Evolutionary conservation across 1,139 yeast species (phyloP), one percentile per base, ranked within the genome.

Genomic region (Saccharomyces pastorianus): DNA sequence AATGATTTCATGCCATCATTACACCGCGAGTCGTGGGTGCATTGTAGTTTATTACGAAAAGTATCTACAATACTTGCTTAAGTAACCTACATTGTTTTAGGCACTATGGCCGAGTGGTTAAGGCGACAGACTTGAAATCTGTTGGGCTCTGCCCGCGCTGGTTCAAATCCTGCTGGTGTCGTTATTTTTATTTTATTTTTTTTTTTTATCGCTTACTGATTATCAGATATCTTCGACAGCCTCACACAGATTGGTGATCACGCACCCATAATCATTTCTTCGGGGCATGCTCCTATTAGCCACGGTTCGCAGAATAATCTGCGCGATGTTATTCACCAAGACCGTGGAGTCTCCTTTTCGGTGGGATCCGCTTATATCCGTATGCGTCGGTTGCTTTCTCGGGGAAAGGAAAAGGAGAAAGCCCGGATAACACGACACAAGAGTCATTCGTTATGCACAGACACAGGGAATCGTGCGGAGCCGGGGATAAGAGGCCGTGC

Each of bases 71-170:
- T 23, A 23, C 23, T 23, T 23, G 23, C 23, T 23, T 23, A 23
- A 23, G 4, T 23, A 23, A 23, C 13, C 32, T 11, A 29, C 32
- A 29, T 29, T 29, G n/a, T 20, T 14, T 44, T 32, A 51, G 66
- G 66, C 66, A 63, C 63, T 62, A 57, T 63, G 66, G 66, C 66
- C 66, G 66, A 63, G 66, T 63, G 66, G 66, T 63, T 63, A 63
- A 63, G 66, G 66, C 66, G 66, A 60, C 62, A 63, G 66, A 63
- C 63, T 63, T 61, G 66, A 63, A 63, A 63, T 63, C 66, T 63
- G 62, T 63, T 63, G 66, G 66, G 66, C 66, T 63, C 63, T 62
- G 65, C 65, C 65, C 65, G 65, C 65, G 64, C 64, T 57, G 62
- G 65, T 62, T 62, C 65, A 62, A 63, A 63, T 63, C 66, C 66